Base-by-base conservation (phyloP, 345 rosid genomes). In the Eucalyptus paniculata region DNA sequence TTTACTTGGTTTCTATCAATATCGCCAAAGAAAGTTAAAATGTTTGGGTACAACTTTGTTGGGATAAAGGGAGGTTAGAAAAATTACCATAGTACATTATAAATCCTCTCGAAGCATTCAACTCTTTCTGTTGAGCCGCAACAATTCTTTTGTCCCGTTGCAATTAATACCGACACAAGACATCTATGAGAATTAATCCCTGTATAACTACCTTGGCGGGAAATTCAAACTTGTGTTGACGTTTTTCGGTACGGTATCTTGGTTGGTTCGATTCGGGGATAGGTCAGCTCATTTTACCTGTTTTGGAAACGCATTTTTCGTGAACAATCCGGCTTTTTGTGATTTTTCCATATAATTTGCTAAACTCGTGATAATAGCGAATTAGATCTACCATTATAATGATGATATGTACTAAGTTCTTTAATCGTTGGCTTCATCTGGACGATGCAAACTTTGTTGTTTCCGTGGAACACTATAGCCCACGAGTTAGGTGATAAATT, bases 21-120 rank as follows among this genome's bases (percentile, higher is more conserved):
- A 34, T 5, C 26, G 2, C 3, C 45, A 4, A 1, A 72, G 1
- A 21, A 37, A 21, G 13, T 5, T 11, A 37, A 37, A 10, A 40
- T 37, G 1, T 19, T 6, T 37, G 5, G 26, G 0, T 21, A 40
- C 8, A 4, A 6, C 12, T 10, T 0, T 4, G 7, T 16, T 8
- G 23, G 0, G 12, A 67, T 8, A 5, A 44, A 17, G 13, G 4
- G 4, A 34, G 42, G 4, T 34, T 32, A 3, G 9, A 10, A 24
- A 19, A 37, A 6, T 37, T 0, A 37, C 12, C 13, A 6, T 2
- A 4, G 3, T 6, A 69, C 2, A 26, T 21, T 77, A 77, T 12
- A 6, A 7, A 23, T 21, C 16, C 9, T 21, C 30, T 23, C 1
- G 3, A 0, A 40, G 6, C 47, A 40, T 77, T 40, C 47, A 14